Base-by-base conservation (phyloP, 192 early-diverging fungal species). In the Paraglomus occultum region DNA sequence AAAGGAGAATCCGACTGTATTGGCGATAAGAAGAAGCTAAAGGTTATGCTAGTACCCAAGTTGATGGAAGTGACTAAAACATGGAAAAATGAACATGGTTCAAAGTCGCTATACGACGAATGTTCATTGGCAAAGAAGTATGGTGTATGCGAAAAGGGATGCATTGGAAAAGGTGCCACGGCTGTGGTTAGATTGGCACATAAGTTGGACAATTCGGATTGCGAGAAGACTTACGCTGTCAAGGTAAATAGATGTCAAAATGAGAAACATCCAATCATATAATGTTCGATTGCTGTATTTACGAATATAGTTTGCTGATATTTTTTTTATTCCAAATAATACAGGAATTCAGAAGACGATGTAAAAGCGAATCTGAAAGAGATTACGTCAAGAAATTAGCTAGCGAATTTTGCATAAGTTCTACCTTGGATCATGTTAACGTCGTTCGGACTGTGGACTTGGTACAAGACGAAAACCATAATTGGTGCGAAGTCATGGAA, bases 181-280 rank as follows among this genome's bases (percentile, higher is more conserved):
- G 96, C 96, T 0, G 90, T 96, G 3, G 96, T 98, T 51, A 87
- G 92, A 17, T 77, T 98, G 3, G 92, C 86, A 1, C 89, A 92
- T 75, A 88, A 89, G 82, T 74, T 90, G 79, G 79, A 90, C 75
- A 73, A 73, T 22, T 79, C 85, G 23, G 83, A 83, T 15, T 72
- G 71, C 39, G 86, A 88, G 18, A 87, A 84, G 71, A 84, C 91
- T 50, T 93, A 84, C 70, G 93, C 95, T 23, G 89, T 97, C 76
- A 98, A 98, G 80, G 64, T 66, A 66, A 40, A 31, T 31, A 31
- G 3, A 31, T 31, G 31, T 31, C 31, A 31, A 31, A 31, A 31
- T 31, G 31, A 31, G 31, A 31, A 31, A 31, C 31, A 31, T 31
- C 3, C n/a, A n/a, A n/a, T 31, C 31, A 31, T 31, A 31, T 3